A percentile compares a stretch with the other conserved stretches of the same genome.
These are phyloP conservation scores for Epicoccum sorghinum DNA, from an alignment of 2,329 filamentous ascomycete species.

Conservation along the genomic window DNA sequence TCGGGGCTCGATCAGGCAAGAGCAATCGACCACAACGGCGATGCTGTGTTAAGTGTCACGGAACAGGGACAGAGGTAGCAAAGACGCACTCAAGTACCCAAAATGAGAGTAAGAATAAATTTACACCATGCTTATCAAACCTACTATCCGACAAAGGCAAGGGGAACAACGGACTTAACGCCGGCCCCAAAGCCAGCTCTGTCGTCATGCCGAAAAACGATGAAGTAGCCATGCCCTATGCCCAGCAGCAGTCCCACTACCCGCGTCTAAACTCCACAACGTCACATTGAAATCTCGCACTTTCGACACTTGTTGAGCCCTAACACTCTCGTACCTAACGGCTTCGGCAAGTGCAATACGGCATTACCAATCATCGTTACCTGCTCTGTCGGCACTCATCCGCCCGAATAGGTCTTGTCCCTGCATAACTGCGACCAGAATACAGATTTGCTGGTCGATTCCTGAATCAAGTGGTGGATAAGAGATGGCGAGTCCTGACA, in stretches of 20 bases:
- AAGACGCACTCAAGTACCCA: neutral
- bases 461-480: constrained; percentile 15
- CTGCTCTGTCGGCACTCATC: neutral
- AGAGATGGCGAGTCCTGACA: constrained; percentile 7
- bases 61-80: neutral
- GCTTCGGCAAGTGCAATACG: constrained; percentile 1
- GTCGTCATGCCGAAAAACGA: constrained; percentile 16
- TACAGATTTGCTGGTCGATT: constrained; percentile 2
- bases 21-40: neutral
- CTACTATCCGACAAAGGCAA: neutral
- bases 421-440: constrained; percentile 10
- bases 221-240: constrained; percentile 6
- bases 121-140: neutral
- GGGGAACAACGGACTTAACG: constrained; percentile 12
- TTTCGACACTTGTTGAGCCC: constrained; percentile 4
- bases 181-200: constrained; percentile 8
- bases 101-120: neutral
- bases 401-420: constrained; percentile 1
- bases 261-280: constrained; percentile 9
- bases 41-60: neutral
- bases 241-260: constrained; percentile 2
- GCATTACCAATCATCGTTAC: constrained; percentile 15
- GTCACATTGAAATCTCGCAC: constrained; percentile 8
- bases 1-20: neutral
- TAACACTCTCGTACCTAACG: neutral